Conservation (phyloP, 1,284 basidiomycete genomes). For the Leccinum pachyderme region DNA sequence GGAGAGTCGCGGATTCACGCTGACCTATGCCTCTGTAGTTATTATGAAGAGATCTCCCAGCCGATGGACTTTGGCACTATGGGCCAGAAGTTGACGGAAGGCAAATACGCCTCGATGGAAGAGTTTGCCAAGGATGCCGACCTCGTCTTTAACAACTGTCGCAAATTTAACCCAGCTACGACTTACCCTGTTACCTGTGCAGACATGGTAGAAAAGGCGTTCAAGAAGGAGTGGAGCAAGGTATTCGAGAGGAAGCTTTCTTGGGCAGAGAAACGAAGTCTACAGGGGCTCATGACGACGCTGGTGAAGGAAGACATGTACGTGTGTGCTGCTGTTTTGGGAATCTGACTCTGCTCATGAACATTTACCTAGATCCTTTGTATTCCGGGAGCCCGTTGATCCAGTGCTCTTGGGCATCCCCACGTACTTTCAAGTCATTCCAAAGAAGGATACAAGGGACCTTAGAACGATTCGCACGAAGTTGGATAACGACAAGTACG, state of each 20-base stretch:
- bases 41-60: conserved; percentile 87
- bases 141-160: conserved; percentile 86
- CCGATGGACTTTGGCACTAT: conserved; percentile 98
- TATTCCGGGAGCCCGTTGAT: conserved; percentile 87
- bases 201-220: conserved; percentile 69
- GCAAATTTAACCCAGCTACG: conserved; percentile 82
- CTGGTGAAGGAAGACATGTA: conserved; percentile 73
- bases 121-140: conserved; percentile 81
- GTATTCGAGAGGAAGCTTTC: conserved; percentile 72
- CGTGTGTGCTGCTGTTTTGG: conserved; percentile 30
- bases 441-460: conserved; percentile 85
- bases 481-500: conserved; percentile 82
- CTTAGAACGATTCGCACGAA: conserved; percentile 80
- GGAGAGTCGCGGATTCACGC: not conserved
- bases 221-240: conserved; percentile 88
- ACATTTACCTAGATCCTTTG: conserved; percentile 52
- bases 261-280: conserved; percentile 77
- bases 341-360: conserved; percentile 1
- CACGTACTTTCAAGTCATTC: conserved; percentile 80
- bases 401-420: conserved; percentile 76
- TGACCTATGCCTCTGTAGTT: conserved; percentile 47
- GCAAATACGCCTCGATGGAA: conserved; percentile 76
- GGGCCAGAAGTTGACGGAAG: conserved; percentile 62
- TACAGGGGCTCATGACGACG: conserved; percentile 72
- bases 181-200: conserved; percentile 77